A percentile compares a stretch with the other conserved stretches of the same genome.
Evolutionary conservation across 768 basidiomycete genomes (phyloP).

Genomic region (Trametes sanguinea): DNA sequence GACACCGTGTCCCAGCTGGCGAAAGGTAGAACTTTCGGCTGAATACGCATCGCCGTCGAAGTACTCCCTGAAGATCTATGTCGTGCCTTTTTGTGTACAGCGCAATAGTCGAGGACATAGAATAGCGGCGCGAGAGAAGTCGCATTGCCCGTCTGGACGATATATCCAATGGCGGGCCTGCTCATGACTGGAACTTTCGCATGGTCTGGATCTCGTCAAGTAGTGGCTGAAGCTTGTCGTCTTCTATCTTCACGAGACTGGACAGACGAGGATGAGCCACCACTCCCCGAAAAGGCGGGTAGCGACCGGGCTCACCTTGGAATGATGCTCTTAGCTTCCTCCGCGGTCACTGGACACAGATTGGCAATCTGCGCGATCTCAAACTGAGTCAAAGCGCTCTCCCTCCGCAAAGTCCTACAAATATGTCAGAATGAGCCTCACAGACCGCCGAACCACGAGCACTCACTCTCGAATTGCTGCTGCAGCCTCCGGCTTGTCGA

Average conservation of each 20-base stretch:
- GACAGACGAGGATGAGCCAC: background rate
- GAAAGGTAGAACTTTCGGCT: no score
- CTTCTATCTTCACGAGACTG: conserved; percentile 86
- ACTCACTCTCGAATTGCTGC: conserved; percentile 84
- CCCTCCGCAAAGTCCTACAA: conserved; percentile 71
- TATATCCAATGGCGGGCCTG: no score
- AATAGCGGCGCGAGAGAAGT: no score
- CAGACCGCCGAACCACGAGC: background rate
- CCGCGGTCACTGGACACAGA: conserved; percentile 81
- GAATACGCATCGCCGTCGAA: no score
- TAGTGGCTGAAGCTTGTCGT: conserved; percentile 78
- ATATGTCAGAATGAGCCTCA: background rate
- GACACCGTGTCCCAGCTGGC: no score
- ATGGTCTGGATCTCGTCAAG: conserved; percentile 89
- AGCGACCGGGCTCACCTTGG: conserved; percentile 60
- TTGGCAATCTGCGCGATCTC: conserved; percentile 94
- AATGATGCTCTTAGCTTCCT: conserved; percentile 89
- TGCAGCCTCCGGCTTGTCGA: conserved; percentile 82
- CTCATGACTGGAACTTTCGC: conserved; percentile 83
- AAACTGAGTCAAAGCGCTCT: conserved; percentile 81
- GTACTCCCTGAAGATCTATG: no score
- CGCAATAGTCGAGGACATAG: no score
- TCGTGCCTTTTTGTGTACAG: no score
- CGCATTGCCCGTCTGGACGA: no score
- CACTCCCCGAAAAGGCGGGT: background rate